These are phyloP conservation scores for Juglanconis sp. DNA, from an alignment of 2,329 filamentous ascomycete genomes.

Conservation along the genomic window DNA sequence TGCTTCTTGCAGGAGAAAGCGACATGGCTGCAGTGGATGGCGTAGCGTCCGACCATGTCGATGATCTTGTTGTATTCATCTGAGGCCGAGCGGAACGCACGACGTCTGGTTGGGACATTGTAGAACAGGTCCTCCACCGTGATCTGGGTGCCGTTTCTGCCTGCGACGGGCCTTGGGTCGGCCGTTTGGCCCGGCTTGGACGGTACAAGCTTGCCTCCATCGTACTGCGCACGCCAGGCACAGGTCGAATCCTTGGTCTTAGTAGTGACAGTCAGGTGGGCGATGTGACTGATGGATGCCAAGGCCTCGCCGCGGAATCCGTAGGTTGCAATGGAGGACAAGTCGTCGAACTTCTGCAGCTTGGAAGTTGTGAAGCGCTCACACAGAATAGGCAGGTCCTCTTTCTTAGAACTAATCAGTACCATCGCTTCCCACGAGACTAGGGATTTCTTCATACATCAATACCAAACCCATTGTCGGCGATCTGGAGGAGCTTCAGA, in stretches of 20 bases:
- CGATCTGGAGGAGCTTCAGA: constrained; percentile 91
- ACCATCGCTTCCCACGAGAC: not conserved
- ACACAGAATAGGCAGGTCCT: constrained; percentile 87
- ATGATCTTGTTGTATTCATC: constrained; percentile 98
- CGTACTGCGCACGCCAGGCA: constrained; percentile 88
- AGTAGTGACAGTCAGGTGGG: constrained; percentile 91
- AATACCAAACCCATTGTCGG: constrained; percentile 94
- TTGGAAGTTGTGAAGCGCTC: constrained; percentile 98
- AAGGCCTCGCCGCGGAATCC: constrained; percentile 96
- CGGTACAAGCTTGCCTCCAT: constrained; percentile 75
- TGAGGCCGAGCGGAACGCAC: constrained; percentile 84
- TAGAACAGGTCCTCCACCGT: constrained; percentile 97
- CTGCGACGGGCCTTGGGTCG: constrained; percentile 84
- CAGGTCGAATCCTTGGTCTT: constrained; percentile 84
- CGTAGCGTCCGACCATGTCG: constrained; percentile 89
- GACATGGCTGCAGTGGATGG: constrained; percentile 86
- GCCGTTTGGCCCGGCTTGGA: constrained; percentile 82
- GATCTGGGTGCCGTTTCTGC: constrained; percentile 87
- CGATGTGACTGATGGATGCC: constrained; percentile 97
- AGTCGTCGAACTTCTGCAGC: constrained; percentile 86
- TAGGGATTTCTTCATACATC: constrained; percentile 55
- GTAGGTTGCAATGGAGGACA: constrained; percentile 87
- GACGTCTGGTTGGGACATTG: constrained; percentile 83
- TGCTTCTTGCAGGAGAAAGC: constrained; percentile 97
- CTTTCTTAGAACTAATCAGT: constrained; percentile 58